Conservation (phyloP, 805 yeast genomes). For the Ogataea methylovora region DNA sequence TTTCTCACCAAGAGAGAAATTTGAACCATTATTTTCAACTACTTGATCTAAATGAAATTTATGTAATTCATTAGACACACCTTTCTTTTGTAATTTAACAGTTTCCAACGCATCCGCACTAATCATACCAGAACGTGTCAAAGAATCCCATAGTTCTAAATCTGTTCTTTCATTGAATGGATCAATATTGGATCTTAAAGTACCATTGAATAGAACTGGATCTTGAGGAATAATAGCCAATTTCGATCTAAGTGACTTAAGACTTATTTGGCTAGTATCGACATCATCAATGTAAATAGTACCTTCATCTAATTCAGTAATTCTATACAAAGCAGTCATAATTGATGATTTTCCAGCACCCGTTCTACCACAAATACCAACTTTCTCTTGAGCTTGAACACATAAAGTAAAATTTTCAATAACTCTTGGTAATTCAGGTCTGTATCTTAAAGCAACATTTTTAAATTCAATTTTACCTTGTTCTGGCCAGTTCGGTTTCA, state of each 20-base stretch:
- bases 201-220: conserved; percentile 49
- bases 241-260: conserved; percentile 41
- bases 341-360: conserved; percentile 78
- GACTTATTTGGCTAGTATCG: conserved; percentile 39
- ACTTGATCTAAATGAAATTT: conserved; percentile 55
- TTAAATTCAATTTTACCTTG: conserved; percentile 39
- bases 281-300: conserved; percentile 41
- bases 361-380: conserved; percentile 84
- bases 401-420: conserved; percentile 36
- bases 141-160: conserved; percentile 47
- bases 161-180: conserved; percentile 43
- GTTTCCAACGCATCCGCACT: conserved; percentile 28
- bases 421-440: conserved; percentile 55
- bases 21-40: conserved; percentile 64
- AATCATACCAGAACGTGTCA: conserved; percentile 50
- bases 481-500: conserved; percentile 44
- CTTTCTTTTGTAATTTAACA: conserved; percentile 25
- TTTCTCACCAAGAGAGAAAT: conserved; percentile 66
- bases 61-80: conserved; percentile 27
- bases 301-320: conserved; percentile 43
- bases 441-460: conserved; percentile 44
- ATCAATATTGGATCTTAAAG: conserved; percentile 46
- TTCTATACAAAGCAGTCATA: conserved; percentile 53
- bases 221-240: conserved; percentile 58
- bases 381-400: conserved; percentile 50